Percentiles rank a stretch among this genome's conserved stretches.
Evolutionary conservation across 176 grass and related monocot species (phyloP).

Genomic region (Hordeum vulgare): DNA sequence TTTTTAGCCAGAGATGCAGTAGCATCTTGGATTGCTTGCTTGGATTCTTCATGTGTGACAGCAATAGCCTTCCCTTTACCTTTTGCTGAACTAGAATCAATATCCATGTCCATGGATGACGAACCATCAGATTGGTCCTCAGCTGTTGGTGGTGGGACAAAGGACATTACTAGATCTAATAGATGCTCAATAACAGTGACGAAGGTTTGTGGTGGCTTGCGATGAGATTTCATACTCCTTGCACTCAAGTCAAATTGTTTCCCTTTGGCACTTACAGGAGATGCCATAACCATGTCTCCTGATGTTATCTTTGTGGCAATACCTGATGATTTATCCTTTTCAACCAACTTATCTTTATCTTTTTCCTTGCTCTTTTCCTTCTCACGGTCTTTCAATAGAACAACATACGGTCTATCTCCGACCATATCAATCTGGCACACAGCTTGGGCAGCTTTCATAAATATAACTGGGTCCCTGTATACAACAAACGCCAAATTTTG

Average conservation of each 20-base stretch:
- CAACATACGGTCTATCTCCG: slow-evolving; percentile 84
- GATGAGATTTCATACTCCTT: slow-evolving; percentile 65
- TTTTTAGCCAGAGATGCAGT: slow-evolving; percentile 81
- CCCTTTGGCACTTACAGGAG: slow-evolving; percentile 38
- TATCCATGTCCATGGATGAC: slow-evolving; percentile 78
- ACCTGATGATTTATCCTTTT: slow-evolving; percentile 51
- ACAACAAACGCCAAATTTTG: slow-evolving; percentile 89
- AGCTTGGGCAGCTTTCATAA: slow-evolving; percentile 89
- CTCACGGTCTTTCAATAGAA: slow-evolving; percentile 85
- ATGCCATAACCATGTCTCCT: slow-evolving; percentile 28
- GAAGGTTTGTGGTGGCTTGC: slow-evolving; percentile 90
- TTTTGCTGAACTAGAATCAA: slow-evolving; percentile 77
- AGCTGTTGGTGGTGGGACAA: slow-evolving; percentile 43
- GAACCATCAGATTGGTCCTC: slow-evolving; percentile 56
- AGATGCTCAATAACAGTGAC: slow-evolving; percentile 79
- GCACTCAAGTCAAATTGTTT: slow-evolving; percentile 63
- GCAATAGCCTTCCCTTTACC: slow-evolving; percentile 84
- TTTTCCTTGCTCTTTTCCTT: slow-evolving; percentile 87
- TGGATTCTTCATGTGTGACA: slow-evolving; percentile 51
- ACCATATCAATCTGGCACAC: slow-evolving; percentile 98
- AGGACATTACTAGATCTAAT: slow-evolving; percentile 66
- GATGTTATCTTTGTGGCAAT: slow-evolving; percentile 33
- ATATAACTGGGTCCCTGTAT: slow-evolving; percentile 75
- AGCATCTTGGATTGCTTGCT: slow-evolving; percentile 62
- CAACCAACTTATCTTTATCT: slow-evolving; percentile 68